Percentiles rank a stretch among this genome's conserved stretches.
phyloP scores from a whole-genome alignment of 1,284 basidiomycete genomes.

The Inonotus obliquus region DNA sequence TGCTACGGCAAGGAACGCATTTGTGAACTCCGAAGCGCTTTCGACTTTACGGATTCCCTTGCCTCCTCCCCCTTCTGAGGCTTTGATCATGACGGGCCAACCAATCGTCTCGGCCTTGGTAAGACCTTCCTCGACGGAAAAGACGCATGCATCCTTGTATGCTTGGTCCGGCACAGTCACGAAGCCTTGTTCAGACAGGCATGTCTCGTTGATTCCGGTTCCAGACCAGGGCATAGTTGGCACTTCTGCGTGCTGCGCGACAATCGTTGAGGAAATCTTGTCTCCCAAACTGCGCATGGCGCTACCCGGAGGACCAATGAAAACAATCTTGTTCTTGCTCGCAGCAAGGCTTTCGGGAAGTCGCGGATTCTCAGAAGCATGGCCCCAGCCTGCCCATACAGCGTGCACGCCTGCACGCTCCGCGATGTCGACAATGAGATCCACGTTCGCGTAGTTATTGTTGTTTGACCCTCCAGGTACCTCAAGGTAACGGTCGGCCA shows the following conservation, averaged over 20 bases:
- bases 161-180: conserved; percentile 92
- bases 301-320: conserved; percentile 98
- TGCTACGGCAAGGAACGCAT: conserved; percentile 88
- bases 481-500: conserved; percentile 99
- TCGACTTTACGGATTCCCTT: conserved; percentile 98
- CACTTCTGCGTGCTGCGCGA: conserved; percentile 96
- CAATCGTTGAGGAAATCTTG: conserved; percentile 99
- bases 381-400: conserved; percentile 99
- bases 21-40: conserved; percentile 82
- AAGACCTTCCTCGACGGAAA: conserved; percentile 86
- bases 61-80: conserved; percentile 97
- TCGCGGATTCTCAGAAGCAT: conserved; percentile 98
- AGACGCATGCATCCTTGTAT: conserved; percentile 89
- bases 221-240: conserved; percentile 99
- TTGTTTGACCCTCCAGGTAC: conserved; percentile 98
- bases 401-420: conserved; percentile 97
- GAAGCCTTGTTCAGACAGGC: conserved; percentile 83
- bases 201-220: conserved; percentile 88
- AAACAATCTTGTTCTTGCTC: conserved; percentile 94
- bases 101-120: conserved; percentile 85
- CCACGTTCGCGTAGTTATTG: conserved; percentile 99
- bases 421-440: conserved; percentile 97
- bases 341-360: conserved; percentile 93
- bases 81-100: conserved; percentile 99
- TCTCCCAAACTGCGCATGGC: conserved; percentile 99